Conservation (phyloP, 1,284 basidiomycete genomes). For the Inonotus obliquus region DNA sequence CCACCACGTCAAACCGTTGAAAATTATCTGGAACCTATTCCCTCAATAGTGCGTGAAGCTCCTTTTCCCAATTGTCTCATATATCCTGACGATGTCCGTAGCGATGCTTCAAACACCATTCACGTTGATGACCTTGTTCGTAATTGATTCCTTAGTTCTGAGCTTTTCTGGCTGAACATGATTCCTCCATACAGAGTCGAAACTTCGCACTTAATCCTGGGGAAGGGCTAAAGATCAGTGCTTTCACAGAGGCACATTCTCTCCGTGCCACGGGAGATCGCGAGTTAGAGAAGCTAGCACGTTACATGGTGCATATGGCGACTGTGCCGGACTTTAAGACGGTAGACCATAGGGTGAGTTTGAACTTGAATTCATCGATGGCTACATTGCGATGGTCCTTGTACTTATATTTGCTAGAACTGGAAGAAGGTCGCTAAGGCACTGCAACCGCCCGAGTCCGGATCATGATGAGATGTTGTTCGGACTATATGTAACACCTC, state of each 20-base stretch:
- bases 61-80: neutral
- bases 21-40: conserved; percentile 86
- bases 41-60: conserved; percentile 59
- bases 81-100: conserved; percentile 25
- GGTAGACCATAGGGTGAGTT: conserved; percentile 54
- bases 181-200: conserved; percentile 49
- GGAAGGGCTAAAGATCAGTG: conserved; percentile 78
- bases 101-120: conserved; percentile 73
- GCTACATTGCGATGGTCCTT: too few species aligned
- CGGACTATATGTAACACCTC: neutral
- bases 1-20: conserved; percentile 79
- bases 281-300: conserved; percentile 59
- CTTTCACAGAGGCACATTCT: conserved; percentile 76
- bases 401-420: neutral
- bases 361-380: neutral
- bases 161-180: neutral
- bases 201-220: conserved; percentile 86
- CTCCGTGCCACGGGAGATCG: conserved; percentile 53
- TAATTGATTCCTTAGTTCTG: conserved; percentile 19
- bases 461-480: neutral
- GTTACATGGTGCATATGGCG: conserved; percentile 63
- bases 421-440: conserved; percentile 16
- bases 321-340: conserved; percentile 47
- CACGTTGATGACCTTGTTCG: conserved; percentile 82
- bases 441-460: neutral